These are phyloP conservation scores for Pachyrhizus erosus DNA, from an alignment of 306 rosid genomes.

Conservation along the genomic window DNA sequence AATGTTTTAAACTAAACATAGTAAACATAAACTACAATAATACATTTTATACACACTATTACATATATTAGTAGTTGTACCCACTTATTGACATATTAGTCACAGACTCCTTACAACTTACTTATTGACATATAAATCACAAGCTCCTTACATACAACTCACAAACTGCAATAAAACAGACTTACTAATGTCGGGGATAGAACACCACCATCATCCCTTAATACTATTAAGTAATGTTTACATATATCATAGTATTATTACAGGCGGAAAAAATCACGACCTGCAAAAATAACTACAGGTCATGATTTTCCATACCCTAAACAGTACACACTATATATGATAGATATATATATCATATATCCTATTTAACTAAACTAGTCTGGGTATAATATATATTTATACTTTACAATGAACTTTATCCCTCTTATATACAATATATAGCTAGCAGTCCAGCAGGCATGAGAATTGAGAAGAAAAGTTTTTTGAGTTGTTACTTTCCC, in stretches of 20 bases:
- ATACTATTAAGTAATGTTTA: constrained; percentile 2
- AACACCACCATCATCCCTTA: not conserved
- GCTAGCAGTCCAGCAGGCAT: not conserved
- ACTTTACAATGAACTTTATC: not conserved
- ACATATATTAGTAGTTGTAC: not conserved
- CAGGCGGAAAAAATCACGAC: not conserved
- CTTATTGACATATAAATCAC: too few relatives aligned
- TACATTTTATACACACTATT: not conserved
- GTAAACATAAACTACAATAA: not conserved
- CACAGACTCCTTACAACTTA: not conserved
- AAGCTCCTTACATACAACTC: not conserved
- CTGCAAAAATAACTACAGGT: not conserved
- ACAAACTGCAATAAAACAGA: too few relatives aligned
- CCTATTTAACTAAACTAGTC: not conserved
- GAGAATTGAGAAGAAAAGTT: not conserved
- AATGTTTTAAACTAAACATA: not conserved
- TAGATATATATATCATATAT: not conserved
- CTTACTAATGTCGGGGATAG: not conserved
- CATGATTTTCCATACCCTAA: not conserved
- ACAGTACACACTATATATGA: not conserved
- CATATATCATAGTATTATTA: not conserved
- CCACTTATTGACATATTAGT: not conserved
- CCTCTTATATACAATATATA: not conserved
- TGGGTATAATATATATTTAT: not conserved
- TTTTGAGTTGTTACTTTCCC: not conserved